A percentile compares a stretch with the other conserved stretches of the same genome.
These are phyloP conservation scores for Solanum hybrid DNA, from an alignment of 305 asterid genomes.

Conservation along the genomic window DNA sequence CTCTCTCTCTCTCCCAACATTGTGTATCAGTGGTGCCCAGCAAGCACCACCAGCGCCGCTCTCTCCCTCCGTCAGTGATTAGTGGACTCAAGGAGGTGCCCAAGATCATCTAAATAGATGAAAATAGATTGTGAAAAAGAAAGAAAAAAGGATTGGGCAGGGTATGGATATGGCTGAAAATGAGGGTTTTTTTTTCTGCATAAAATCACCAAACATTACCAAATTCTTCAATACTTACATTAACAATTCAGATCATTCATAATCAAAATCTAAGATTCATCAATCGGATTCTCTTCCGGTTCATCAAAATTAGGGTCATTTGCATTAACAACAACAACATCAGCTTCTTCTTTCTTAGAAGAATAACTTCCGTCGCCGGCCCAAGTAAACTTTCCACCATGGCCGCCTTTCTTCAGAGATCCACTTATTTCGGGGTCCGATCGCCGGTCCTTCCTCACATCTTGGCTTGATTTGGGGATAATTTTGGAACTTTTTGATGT, in stretches of 20 bases:
- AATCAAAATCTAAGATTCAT: not conserved
- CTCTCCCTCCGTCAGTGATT: too few species aligned
- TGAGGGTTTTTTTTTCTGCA: not conserved
- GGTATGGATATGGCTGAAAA: too few species aligned
- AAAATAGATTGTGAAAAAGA: too few species aligned
- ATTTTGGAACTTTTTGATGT: conserved; percentile 15
- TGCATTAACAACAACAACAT: conserved; percentile 23
- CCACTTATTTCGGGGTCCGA: conserved; percentile 49
- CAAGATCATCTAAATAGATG: too few species aligned
- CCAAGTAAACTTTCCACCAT: conserved; percentile 81
- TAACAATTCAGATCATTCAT: not conserved
- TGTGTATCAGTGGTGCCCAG: too few species aligned
- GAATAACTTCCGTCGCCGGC: conserved; percentile 45
- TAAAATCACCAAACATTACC: not conserved
- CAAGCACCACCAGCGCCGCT: too few species aligned
- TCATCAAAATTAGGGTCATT: conserved; percentile 57
- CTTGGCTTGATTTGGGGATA: conserved; percentile 22
- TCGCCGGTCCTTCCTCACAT: conserved; percentile 36
- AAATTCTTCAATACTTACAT: not conserved
- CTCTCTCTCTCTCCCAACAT: too few species aligned
- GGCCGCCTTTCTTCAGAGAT: conserved; percentile 75
- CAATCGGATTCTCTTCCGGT: not conserved
- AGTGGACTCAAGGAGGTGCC: too few species aligned
- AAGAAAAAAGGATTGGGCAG: too few species aligned
- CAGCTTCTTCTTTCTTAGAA: conserved; percentile 9